Evolutionary conservation across 1,284 basidiomycete species (phyloP), one percentile per base, ranked within the genome.

Genomic region (Trichosporon inkin): DNA sequence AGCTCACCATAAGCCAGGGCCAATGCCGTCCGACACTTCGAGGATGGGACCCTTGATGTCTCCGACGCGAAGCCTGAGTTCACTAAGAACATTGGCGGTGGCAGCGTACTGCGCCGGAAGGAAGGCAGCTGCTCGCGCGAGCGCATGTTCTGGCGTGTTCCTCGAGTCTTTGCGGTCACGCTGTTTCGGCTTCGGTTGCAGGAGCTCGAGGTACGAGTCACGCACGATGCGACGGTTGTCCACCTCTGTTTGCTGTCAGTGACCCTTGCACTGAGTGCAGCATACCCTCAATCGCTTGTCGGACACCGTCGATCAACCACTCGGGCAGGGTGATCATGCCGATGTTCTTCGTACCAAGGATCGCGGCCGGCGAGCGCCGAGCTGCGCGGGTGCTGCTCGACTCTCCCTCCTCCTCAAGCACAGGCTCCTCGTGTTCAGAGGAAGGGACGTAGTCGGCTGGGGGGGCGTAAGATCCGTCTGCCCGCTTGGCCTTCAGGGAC

Each of bases 321-420:
- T 82, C 73, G 1, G 90, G 87, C 10, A 94, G 70, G 10, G 86
- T 79, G 11, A 90, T 83, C 57, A 85, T 79, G 8, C 89, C 88
- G 55, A 90, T 82, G 32, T 81, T 77, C 63, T 85, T 83, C 65
- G 87, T 88, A 16, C 90, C 91, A 74, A 90, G 88, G 13, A 81
- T 76, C 19, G 90, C 88, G 28, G 90, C 90, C 54, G 90, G 89
- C 20, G 89, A 90, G 70, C 88, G 88, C 59, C 88, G 24, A 6
- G 44, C 22, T 14, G 44, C 22, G 14, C 44, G 44, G 24, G 22
- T 8, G 79, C 47, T 83, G 76, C 72, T 35, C 62, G 47, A 49
- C 62, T 62, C 24, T 6, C 34, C 59, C 59, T 56, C 56, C 8
- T 24, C 53, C 20, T 58, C 55, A 2, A 38, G 40, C 1, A 35